Evolutionary conservation across 345 rosid species (phyloP).

Genomic region (Carallia brachiata): DNA sequence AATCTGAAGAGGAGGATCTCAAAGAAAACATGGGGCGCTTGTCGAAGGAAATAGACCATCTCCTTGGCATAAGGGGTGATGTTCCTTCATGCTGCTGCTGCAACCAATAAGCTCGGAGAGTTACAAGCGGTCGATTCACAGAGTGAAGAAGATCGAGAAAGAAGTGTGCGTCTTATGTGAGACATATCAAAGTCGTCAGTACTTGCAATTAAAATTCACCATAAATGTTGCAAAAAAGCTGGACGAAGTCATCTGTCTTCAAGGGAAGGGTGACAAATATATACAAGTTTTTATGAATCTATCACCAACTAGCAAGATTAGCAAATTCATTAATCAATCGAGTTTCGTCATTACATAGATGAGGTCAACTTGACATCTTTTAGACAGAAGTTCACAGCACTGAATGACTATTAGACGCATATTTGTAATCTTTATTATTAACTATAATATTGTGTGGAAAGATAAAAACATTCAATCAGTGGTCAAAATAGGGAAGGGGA

Average conservation of each 20-base stretch:
- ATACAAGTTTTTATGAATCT: too few species aligned
- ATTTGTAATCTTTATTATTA: too few species aligned
- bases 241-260: background rate
- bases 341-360: too few species aligned
- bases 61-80: background rate
- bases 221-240: background rate
- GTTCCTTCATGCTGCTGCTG: background rate
- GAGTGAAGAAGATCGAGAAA: background rate
- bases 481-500: too few species aligned
- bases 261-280: background rate
- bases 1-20: background rate
- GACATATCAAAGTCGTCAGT: background rate
- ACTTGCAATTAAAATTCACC: background rate
- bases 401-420: too few species aligned
- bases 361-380: too few species aligned
- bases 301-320: too few species aligned
- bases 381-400: too few species aligned
- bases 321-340: too few species aligned
- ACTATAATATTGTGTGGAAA: too few species aligned
- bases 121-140: background rate
- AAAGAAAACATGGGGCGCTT: constrained; percentile 1
- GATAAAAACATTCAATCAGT: too few species aligned
- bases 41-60: background rate
- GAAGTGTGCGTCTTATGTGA: background rate
- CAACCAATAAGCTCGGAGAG: background rate